Base-by-base conservation (phyloP, 495 filamentous ascomycete species). In the Aspergillus avenaceus region DNA sequence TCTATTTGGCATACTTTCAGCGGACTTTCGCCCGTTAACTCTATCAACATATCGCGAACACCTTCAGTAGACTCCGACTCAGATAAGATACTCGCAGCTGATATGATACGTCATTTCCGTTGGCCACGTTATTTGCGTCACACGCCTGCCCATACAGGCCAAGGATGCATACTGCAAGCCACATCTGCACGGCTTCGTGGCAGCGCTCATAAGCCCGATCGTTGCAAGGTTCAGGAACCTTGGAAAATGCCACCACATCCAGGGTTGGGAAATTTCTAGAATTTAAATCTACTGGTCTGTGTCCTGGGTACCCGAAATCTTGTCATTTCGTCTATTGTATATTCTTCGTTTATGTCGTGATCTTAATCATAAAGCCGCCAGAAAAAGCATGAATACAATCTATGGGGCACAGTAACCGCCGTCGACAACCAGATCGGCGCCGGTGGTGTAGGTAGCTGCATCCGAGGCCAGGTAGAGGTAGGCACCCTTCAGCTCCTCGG, bases 401-500 rank as follows among this genome's bases (percentile, higher is more conserved):
- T 55, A 70, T 24, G 67, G 67, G n/a, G 66, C 60, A 42, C 63
- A 67, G 59, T 73, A 75, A 18, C 72, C 73, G 32, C 88, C 88
- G 59, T 91, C 88, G 27, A 89, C 79, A 23, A 87, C 65, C 21
- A 92, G 66, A 61, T 91, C 86, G 4, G 75, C 75, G 2, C 88
- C 91, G 6, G 88, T 96, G 2, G 87, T 95, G 65, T 90, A 96
- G 52, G 80, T 87, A 22, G 83, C 77, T 2, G 90, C 90, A 68
- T 95, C 90, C 11, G 83, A 87, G 4, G 89, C 90, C 48, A 96
- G 68, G 62, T 92, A 95, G n/a, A 95, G 69, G 60, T 86, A 96
- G 5, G 86, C 87, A 6, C 91, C 91, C 75, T 95, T 95, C 43
- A 96, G 70, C 72, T 96, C 91, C 41, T 79, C 76, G 0, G 82